These are phyloP conservation scores for Lichtheimia ramosa DNA, from an alignment of 371 early-diverging fungal species.

Conservation along the genomic window DNA sequence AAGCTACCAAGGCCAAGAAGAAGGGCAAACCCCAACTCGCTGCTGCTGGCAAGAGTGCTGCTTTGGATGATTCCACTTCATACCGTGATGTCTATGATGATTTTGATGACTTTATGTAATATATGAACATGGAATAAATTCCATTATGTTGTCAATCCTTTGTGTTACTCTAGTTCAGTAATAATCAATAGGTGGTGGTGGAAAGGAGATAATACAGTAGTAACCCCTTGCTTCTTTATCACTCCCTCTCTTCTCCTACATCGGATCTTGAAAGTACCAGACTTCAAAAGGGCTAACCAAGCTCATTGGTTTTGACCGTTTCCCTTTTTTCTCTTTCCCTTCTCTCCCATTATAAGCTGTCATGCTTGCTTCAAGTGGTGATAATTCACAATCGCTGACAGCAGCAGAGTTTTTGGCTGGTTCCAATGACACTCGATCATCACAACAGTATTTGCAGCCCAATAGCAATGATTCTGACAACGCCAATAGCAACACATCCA, in stretches of 20 bases:
- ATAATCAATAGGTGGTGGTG: too few species aligned
- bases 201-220: too few species aligned
- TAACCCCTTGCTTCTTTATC: too few species aligned
- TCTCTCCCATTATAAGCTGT: too few species aligned
- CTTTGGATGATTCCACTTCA: constrained; percentile 31
- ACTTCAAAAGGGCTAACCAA: too few species aligned
- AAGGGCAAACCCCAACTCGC: constrained; percentile 66
- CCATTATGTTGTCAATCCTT: constrained; percentile 39
- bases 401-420: constrained; percentile 6
- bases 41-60: constrained; percentile 49
- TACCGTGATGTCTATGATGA: constrained; percentile 64
- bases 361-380: too few species aligned
- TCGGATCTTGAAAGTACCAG: constrained; percentile 5
- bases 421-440: constrained; percentile 3
- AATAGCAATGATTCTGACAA: constrained; percentile 9
- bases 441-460: constrained; percentile 3
- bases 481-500: constrained; percentile 14
- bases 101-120: constrained; percentile 84
- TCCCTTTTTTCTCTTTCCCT: background rate
- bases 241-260: background rate
- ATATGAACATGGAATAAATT: constrained; percentile 63
- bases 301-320: too few species aligned
- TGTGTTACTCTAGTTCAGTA: too few species aligned
- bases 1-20: constrained; percentile 67
- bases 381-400: background rate